Conservation (phyloP, 192 early-diverging fungal species). For the Helicostylum pulchrum region DNA sequence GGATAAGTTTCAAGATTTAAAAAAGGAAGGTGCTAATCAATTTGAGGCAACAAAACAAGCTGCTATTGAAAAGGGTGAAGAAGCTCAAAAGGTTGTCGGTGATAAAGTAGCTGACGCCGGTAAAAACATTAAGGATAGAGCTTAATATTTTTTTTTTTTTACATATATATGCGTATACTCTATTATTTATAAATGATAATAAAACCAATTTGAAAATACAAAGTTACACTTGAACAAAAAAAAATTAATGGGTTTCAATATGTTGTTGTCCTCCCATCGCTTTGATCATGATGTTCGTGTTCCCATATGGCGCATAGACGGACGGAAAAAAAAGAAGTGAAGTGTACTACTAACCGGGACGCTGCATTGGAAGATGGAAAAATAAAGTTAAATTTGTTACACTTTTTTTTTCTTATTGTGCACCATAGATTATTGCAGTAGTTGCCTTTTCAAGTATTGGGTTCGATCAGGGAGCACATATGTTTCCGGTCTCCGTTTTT, state of each 20-base stretch:
- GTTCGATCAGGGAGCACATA: too few species aligned
- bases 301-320: too few species aligned
- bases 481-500: too few species aligned
- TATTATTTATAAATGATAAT: conserved; percentile 3
- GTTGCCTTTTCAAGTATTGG: neutral
- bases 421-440: neutral
- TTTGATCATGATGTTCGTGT: too few species aligned
- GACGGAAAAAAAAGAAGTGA: too few species aligned
- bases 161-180: neutral
- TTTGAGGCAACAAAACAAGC: conserved; percentile 8
- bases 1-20: neutral
- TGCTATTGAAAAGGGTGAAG: conserved; percentile 8
- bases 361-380: too few species aligned
- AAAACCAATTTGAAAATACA: neutral
- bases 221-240: too few species aligned
- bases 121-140: conserved; percentile 11
- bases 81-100: conserved; percentile 5
- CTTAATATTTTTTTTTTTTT: neutral
- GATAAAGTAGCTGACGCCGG: conserved; percentile 11
- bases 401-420: neutral
- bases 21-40: neutral
- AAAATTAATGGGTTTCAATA: too few species aligned
- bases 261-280: too few species aligned
- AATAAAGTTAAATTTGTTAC: too few species aligned
- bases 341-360: too few species aligned